A percentile compares a stretch with the other conserved stretches of the same genome.
These are phyloP conservation scores for Aspergillus sp. DNA, from an alignment of 2,329 filamentous ascomycete genomes.

Conservation along the genomic window DNA sequence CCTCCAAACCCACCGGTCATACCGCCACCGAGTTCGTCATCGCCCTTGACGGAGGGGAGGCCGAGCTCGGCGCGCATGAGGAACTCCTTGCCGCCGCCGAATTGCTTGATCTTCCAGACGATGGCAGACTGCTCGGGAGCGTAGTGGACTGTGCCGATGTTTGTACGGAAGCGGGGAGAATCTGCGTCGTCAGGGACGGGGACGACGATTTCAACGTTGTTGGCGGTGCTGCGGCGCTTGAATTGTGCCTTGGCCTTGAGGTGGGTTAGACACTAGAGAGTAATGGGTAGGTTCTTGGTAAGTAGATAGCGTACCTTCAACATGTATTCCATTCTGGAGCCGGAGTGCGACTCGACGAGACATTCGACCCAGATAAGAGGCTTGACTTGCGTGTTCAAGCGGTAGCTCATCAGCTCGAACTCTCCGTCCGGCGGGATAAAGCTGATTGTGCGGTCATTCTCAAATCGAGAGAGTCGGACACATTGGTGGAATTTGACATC, in stretches of 20 bases:
- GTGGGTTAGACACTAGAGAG: not conserved
- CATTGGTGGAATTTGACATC: constrained; percentile 99
- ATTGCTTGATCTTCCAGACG: constrained; percentile 99
- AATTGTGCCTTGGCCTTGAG: constrained; percentile 83
- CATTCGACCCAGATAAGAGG: constrained; percentile 99
- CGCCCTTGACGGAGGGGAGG: constrained; percentile 87
- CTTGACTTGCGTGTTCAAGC: constrained; percentile 97
- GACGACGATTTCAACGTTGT: constrained; percentile 97
- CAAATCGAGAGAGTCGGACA: constrained; percentile 90
- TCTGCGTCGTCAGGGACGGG: constrained; percentile 97
- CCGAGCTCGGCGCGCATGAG: constrained; percentile 97
- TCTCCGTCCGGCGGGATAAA: constrained; percentile 98
- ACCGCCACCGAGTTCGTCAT: constrained; percentile 91
- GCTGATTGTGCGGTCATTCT: constrained; percentile 97
- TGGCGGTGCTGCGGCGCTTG: constrained; percentile 94
- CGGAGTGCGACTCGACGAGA: constrained; percentile 92
- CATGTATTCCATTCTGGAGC: constrained; percentile 97
- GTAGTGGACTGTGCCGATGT: constrained; percentile 96
- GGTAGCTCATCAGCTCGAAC: constrained; percentile 99
- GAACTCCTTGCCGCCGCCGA: constrained; percentile 97
- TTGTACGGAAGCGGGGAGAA: constrained; percentile 92
- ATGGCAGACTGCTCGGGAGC: constrained; percentile 96
- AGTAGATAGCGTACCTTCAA: constrained; percentile 63
- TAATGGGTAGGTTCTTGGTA: not conserved
- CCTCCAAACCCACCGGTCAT: constrained; percentile 98